A percentile compares a stretch with the other conserved stretches of the same genome.
Evolutionary conservation across 2,329 filamentous ascomycete genomes (phyloP).

Genomic region (Ceratocystis cacaofunesta): DNA sequence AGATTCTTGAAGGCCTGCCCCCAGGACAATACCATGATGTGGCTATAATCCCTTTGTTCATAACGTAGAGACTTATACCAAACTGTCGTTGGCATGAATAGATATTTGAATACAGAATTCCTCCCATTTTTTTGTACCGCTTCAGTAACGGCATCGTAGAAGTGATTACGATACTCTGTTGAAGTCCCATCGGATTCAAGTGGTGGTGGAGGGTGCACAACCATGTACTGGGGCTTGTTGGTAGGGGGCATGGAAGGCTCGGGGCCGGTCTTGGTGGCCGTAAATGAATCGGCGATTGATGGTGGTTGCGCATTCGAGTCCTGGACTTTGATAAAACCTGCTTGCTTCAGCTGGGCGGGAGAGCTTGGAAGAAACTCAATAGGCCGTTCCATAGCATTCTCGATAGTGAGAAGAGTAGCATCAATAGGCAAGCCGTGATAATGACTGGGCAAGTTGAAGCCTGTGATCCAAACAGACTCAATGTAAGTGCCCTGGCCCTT

Average conservation of each 20-base stretch:
- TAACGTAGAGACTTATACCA: not conserved
- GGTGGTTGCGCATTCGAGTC: slow-evolving; percentile 25
- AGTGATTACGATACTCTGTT: slow-evolving; percentile 3
- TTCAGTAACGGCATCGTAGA: slow-evolving; percentile 3
- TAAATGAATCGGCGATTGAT: slow-evolving; percentile 15
- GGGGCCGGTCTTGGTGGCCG: not conserved
- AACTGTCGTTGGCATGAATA: not conserved
- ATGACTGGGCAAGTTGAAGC: slow-evolving; percentile 20
- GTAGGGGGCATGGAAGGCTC: slow-evolving; percentile 18
- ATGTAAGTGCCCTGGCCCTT: slow-evolving; percentile 27
- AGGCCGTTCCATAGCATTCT: slow-evolving; percentile 23
- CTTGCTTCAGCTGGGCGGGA: slow-evolving; percentile 20
- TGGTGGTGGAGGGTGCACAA: slow-evolving; percentile 25
- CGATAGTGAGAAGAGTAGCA: slow-evolving; percentile 28
- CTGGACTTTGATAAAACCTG: slow-evolving; percentile 23
- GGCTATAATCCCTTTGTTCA: not conserved
- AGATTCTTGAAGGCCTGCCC: not conserved
- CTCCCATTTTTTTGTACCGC: not conserved
- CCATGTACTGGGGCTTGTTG: not conserved
- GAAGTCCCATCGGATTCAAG: not conserved
- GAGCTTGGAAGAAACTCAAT: slow-evolving; percentile 27
- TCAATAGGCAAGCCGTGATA: slow-evolving; percentile 27
- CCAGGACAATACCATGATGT: not conserved
- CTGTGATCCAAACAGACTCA: slow-evolving; percentile 32
- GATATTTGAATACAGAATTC: not conserved